Conservation (phyloP, 2,329 filamentous ascomycete species). For the Xylariomycetidae sp. region DNA sequence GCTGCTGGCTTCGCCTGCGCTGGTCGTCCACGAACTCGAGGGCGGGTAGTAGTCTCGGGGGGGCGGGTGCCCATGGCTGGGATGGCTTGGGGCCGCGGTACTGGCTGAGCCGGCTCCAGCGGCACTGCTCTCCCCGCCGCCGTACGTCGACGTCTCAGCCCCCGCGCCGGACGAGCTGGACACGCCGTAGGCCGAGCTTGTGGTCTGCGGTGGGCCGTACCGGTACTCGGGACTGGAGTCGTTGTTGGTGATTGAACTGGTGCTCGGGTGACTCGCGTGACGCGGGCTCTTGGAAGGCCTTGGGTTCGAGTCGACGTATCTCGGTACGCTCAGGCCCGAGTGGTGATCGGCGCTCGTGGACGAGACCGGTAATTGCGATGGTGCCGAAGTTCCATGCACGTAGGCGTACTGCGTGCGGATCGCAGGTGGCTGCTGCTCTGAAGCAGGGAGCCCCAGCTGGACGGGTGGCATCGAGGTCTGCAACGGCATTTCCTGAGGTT, state of each 20-base stretch:
- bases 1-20: conserved; percentile 39
- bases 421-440: conserved; percentile 36
- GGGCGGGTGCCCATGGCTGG: conserved; percentile 18
- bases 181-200: conserved; percentile 16
- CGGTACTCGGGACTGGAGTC: conserved; percentile 50
- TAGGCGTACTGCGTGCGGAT: conserved; percentile 53
- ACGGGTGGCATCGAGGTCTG: conserved; percentile 49
- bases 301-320: conserved; percentile 50
- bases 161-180: conserved; percentile 12
- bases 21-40: conserved; percentile 45
- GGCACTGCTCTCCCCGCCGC: conserved; percentile 13
- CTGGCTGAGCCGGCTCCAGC: conserved; percentile 1
- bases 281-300: conserved; percentile 52
- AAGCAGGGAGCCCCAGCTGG: conserved; percentile 42
- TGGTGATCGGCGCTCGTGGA: conserved; percentile 37
- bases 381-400: conserved; percentile 39
- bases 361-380: conserved; percentile 42
- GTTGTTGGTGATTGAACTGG: conserved; percentile 40
- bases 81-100: too few species aligned
- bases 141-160: conserved; percentile 23
- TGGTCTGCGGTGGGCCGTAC: conserved; percentile 38
- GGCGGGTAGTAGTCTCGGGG: conserved; percentile 50
- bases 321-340: conserved; percentile 45
- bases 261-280: conserved; percentile 48
- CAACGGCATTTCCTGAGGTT: conserved; percentile 48